phyloP scores from a whole-genome alignment of 306 rosid species.

The Vigna reflexopilosa region DNA sequence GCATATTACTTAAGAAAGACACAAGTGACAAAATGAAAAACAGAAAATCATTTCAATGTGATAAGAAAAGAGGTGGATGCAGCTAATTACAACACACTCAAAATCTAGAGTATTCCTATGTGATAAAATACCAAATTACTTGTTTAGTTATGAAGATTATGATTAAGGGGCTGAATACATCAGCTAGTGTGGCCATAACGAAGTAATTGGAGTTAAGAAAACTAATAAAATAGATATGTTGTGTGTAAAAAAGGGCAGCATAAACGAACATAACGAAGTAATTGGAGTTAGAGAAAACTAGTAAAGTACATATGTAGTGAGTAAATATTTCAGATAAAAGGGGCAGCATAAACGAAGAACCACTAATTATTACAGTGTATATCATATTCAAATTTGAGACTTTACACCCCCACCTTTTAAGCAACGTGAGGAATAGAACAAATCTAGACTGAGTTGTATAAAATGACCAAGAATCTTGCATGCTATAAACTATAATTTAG shows the following conservation, averaged over 20 bases:
- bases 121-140: constrained; percentile 15
- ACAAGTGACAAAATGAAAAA: not conserved
- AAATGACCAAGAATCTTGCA: constrained; percentile 8
- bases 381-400: constrained; percentile 21
- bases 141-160: not conserved
- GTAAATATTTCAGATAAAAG: not conserved
- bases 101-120: not conserved
- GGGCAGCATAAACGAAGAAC: constrained; percentile 7
- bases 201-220: constrained; percentile 6
- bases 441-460: not conserved
- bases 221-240: not conserved
- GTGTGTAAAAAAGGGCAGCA: not conserved
- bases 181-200: not conserved
- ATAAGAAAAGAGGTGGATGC: not conserved
- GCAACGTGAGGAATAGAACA: constrained; percentile 21
- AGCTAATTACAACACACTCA: not conserved
- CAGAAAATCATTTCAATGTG: not conserved
- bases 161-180: not conserved
- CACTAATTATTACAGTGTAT: not conserved
- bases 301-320: not conserved
- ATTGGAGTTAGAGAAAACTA: constrained; percentile 1
- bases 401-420: not conserved
- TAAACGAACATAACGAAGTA: constrained; percentile 1
- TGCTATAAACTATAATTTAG: constrained; percentile 1
- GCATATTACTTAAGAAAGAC: not conserved